Evolutionary conservation across 2,329 filamentous ascomycete genomes (phyloP), one percentile per base, ranked within the genome.

Genomic region (Stagonosporopsis chrysanthemi): DNA sequence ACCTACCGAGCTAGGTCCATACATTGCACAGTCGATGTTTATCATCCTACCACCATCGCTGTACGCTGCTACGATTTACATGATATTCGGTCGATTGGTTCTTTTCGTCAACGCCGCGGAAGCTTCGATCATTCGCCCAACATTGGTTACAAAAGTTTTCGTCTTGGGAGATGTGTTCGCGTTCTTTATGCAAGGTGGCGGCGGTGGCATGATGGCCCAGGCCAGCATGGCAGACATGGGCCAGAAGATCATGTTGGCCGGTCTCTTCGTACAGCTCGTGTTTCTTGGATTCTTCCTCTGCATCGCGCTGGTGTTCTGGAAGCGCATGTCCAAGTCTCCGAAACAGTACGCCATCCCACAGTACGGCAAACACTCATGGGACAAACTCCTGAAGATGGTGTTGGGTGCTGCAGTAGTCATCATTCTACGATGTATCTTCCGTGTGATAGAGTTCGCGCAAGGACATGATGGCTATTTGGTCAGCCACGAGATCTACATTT

Each of bases 131-230:
- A 77, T 84, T 48, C 61, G 65, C 3, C 69, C 75, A 2, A 75
- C 62, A 8, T 78, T 78, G 72, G 69, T 86, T 3, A 85, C 84
- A 5, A 81, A 78, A 42, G 74, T 81, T n/a, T 86, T 86, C 56
- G 83, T 87, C 7, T 50, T 66, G 7, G 82, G 83, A 40, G 84
- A 86, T 62, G 69, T 85, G 4, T 40, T 84, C 8, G 80, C 80
- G 0, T 82, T 87, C 62, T 33, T 80, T 1, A 66, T 84, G 14
- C 84, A 86, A 65, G 73, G 74, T 23, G 72, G 71, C 35, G 68
- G 64, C 2, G 66, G 65, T 28, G 65, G 66, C 11, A 68, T 69
- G 62, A 68, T 69, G 66, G 65, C 61, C 5, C 51, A 61, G 29
- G 47, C 26, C 1, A 47, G 42, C 35, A 64, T 64, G 58, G 57